Evolutionary conservation across 768 basidiomycete genomes (phyloP), one percentile per base, ranked within the genome.

Genomic region (Amanita jacksonii): DNA sequence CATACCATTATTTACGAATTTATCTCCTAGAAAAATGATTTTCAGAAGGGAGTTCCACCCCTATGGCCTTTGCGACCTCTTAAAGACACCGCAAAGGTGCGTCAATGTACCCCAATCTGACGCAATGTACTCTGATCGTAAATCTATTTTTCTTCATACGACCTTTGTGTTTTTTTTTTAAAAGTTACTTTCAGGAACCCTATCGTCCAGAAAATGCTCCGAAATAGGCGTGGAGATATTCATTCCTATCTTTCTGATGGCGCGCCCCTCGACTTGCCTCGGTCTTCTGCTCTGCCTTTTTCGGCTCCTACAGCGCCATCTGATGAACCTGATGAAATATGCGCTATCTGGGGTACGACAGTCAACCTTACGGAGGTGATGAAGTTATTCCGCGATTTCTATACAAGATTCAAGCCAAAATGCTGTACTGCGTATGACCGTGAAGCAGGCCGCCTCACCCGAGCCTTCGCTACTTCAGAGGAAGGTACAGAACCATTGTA

Each of bases 311-410:
- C 67, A 22, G 70, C 60, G 1, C 77, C 75, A 10, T 77, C 75
- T 9, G 85, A 83, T 48, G 81, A 83, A 43, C 83, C 82, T 0
- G 86, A 87, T 45, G 87, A 87, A 52, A 85, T 90, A 40, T 75
- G 87, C 43, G 91, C 90, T 18, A 89, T 99, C 49, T 99, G 96
- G 94, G 96, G 96, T 23, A 99, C 96, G 0, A 93, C 89, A 1
- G 92, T 99, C 54, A 86, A 88, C 51, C 72, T 99, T 20, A 74
- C 79, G 3, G 86, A 94, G 59, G 85, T 87, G 9, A 96, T 97
- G 87, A 83, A 81, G 54, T 63, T 83, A 15, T 98, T 97, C 67
- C 76, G 80, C 41, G 81, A 85, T 28, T 97, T 97, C 61, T 64
- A 98, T 45, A 79, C 76, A 38, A 85, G 89, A 0, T 99, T 97